Evolutionary conservation across 768 basidiomycete genomes (phyloP).

Genomic region (Suillus sp.): DNA sequence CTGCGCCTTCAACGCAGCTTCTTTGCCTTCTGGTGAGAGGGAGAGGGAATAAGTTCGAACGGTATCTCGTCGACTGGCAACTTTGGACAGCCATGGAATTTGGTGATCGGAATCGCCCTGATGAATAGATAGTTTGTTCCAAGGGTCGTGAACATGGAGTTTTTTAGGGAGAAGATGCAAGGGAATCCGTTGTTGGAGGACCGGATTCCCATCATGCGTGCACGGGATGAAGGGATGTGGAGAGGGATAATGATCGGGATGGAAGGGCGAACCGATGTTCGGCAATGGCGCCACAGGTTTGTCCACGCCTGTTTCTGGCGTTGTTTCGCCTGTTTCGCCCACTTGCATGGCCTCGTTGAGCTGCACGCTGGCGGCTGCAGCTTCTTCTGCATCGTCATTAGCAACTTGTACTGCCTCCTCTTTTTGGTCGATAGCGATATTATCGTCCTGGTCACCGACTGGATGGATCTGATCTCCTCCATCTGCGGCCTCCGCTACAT

Average conservation of each 20-base stretch:
- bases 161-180: conserved; percentile 40
- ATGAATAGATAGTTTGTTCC: conserved; percentile 31
- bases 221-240: conserved; percentile 47
- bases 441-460: not conserved
- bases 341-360: not conserved
- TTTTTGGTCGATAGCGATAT: not conserved
- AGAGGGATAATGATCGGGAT: conserved; percentile 38
- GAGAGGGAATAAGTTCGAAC: conserved; percentile 35
- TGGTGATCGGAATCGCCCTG: not conserved
- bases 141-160: conserved; percentile 48
- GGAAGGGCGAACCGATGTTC: conserved; percentile 28
- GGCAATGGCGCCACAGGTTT: not conserved
- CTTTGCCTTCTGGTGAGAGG: conserved; percentile 6
- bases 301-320: not conserved
- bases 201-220: conserved; percentile 17
- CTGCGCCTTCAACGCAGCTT: conserved; percentile 1
- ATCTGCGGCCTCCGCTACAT: not conserved
- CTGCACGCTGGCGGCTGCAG: not conserved
- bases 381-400: not conserved
- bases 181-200: conserved; percentile 38
- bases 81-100: conserved; percentile 31
- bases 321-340: not conserved
- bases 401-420: not conserved
- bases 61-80: conserved; percentile 24
- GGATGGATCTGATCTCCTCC: not conserved